These are phyloP conservation scores for Colletotrichum tabaci DNA, from an alignment of 2,329 filamentous ascomycete species.

Conservation along the genomic window DNA sequence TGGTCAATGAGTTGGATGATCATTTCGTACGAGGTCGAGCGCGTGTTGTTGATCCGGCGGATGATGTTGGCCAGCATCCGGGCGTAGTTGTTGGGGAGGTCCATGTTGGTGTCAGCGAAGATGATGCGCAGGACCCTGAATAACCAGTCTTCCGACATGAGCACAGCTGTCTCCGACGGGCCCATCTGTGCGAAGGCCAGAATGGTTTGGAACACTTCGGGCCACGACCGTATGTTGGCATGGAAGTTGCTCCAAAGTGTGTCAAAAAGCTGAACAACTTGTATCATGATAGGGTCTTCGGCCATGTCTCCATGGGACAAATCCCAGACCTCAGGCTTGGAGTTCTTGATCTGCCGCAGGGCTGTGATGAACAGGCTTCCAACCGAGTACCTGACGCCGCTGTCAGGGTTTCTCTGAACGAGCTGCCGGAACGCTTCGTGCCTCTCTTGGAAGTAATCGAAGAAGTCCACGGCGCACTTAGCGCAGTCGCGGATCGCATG, in stretches of 20 bases:
- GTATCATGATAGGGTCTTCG: conserved; percentile 30
- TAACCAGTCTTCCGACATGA: conserved; percentile 76
- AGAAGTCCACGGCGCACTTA: conserved; percentile 70
- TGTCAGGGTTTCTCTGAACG: conserved; percentile 73
- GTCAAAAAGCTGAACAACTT: conserved; percentile 58
- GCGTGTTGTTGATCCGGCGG: conserved; percentile 62
- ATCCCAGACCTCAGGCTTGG: conserved; percentile 64
- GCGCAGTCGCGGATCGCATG: conserved; percentile 65
- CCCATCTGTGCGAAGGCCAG: conserved; percentile 76
- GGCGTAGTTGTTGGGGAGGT: conserved; percentile 68
- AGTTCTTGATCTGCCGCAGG: conserved; percentile 66
- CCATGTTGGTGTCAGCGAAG: conserved; percentile 68
- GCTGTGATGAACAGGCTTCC: conserved; percentile 67
- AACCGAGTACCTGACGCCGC: conserved; percentile 67
- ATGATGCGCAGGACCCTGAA: conserved; percentile 72
- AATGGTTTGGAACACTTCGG: conserved; percentile 82
- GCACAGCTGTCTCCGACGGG: conserved; percentile 66
- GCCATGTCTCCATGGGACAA: conserved; percentile 48
- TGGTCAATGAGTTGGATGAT: conserved; percentile 66
- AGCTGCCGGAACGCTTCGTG: conserved; percentile 74
- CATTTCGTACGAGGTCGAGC: conserved; percentile 68
- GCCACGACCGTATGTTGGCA: conserved; percentile 76
- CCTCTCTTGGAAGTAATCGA: conserved; percentile 72
- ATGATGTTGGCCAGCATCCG: conserved; percentile 68
- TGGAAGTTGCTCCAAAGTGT: conserved; percentile 76